Evolutionary conservation across 352 stramenopile genomes (phyloP), one percentile per base, ranked within the genome.

Genomic region (Globisporangium parvum): DNA sequence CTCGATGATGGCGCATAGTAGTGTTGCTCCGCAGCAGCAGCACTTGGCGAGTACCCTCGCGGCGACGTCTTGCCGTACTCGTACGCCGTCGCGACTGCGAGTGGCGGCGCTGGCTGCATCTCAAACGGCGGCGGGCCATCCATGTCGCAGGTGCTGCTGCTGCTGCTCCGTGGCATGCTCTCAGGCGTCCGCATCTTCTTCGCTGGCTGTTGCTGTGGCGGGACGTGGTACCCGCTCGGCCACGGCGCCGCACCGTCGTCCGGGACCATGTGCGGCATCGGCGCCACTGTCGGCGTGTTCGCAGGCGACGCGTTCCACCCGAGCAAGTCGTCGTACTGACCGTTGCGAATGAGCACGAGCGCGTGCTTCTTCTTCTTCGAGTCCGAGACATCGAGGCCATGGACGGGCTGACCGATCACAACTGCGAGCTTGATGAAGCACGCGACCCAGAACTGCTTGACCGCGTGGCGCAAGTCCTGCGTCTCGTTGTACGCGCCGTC

Each of bases 401-500:
- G 65, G 21, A 94, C 80, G 1, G 76, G 67, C 64, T 94, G 84
- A 17, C 78, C 84, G 10, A 92, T 68, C 9, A 86, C 64, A 23
- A 94, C 70, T 4, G 84, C 77, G 48, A 94, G 87, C 60, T 90
- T 91, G 57, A 94, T 66, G 55, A 94, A 90, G 55, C 90, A 91
- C 64, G 59, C 62, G 35, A 91, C 80, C 84, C 84, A 94, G 51
- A 94, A 94, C 67, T 94, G 80, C 62, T 88, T 79, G 47, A 92
- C 84, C 6, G 84, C 84, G 37, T 82, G 71, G 20, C 80, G 73
- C 15, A 94, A 62, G 63, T 90, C 75, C 21, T 85, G 62, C 14
- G 81, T 77, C 60, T 94, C 84, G 42, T 85, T 63, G 39, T 87
- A 69, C 40, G 80, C 78, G 23, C 80, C 81, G 26, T 92, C 80